Percentiles rank a stretch among this genome's conserved stretches.
Conservation (phyloP, 176 grass and related monocot species). For the Oryza meyeriana region DNA sequence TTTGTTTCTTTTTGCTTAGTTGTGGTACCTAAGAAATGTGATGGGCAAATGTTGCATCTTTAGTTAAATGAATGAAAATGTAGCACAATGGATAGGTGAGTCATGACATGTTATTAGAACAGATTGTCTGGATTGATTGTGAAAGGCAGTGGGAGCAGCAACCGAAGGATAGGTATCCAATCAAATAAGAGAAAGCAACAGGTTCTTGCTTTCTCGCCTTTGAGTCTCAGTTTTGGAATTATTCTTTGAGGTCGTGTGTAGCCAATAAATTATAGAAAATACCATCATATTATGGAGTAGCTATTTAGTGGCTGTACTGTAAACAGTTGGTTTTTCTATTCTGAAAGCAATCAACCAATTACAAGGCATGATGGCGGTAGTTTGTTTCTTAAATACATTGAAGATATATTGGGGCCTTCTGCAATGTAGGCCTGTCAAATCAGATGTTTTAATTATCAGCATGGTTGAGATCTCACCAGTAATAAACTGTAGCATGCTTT, state of each 20-base stretch:
- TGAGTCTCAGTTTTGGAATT: not conserved
- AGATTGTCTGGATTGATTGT: slow-evolving; percentile 4
- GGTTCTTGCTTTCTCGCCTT: not conserved
- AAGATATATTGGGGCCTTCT: not conserved
- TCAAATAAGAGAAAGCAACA: not conserved
- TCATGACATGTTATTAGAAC: not conserved
- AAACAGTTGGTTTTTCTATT: slow-evolving; percentile 9
- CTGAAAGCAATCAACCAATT: not conserved
- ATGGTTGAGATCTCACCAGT: not conserved
- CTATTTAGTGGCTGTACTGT: not conserved
- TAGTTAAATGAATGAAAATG: not conserved
- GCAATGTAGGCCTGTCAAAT: not conserved
- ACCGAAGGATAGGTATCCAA: not conserved
- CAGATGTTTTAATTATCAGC: not conserved
- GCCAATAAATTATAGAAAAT: not conserved
- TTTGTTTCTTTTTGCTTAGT: not conserved
- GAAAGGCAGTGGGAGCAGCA: slow-evolving; percentile 11
- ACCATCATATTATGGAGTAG: not conserved
- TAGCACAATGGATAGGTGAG: not conserved
- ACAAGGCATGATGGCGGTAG: not conserved
- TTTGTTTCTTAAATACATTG: not conserved
- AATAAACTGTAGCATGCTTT: not conserved
- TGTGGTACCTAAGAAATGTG: not conserved
- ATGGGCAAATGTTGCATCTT: not conserved
- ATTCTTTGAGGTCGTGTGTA: not conserved